These are phyloP conservation scores for Ramichloridium luteum DNA, from an alignment of 2,329 filamentous ascomycete genomes.

Conservation along the genomic window DNA sequence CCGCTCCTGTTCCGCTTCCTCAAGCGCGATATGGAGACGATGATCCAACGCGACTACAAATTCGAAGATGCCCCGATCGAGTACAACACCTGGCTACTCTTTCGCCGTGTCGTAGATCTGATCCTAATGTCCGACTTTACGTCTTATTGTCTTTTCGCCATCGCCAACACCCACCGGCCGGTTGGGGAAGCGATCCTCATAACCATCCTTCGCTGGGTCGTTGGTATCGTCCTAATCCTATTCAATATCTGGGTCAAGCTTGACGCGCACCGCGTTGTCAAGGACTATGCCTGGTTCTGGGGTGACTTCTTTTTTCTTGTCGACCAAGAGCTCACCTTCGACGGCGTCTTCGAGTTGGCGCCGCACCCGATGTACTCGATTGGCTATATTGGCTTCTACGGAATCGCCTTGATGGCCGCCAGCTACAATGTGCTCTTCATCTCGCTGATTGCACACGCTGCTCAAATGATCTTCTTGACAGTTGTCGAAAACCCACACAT, in stretches of 20 bases:
- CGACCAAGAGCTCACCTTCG: constrained; percentile 94
- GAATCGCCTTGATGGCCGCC: constrained; percentile 93
- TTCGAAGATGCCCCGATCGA: constrained; percentile 89
- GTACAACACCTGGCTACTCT: constrained; percentile 98
- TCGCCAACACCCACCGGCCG: constrained; percentile 71
- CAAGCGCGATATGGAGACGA: constrained; percentile 83
- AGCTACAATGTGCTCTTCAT: constrained; percentile 97
- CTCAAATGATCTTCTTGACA: constrained; percentile 85
- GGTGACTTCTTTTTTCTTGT: constrained; percentile 98
- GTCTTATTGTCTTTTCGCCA: constrained; percentile 90
- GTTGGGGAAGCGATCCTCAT: constrained; percentile 57
- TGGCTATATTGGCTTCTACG: constrained; percentile 94
- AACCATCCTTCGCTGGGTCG: constrained; percentile 61
- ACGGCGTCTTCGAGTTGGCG: constrained; percentile 97
- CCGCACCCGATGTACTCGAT: constrained; percentile 99
- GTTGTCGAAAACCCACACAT: constrained; percentile 95
- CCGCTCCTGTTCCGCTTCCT: constrained; percentile 73
- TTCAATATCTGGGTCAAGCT: constrained; percentile 99
- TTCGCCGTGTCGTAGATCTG: constrained; percentile 86
- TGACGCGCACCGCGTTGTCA: constrained; percentile 93
- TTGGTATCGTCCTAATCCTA: constrained; percentile 65
- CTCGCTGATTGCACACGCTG: constrained; percentile 84
- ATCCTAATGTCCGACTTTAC: constrained; percentile 98
- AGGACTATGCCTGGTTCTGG: constrained; percentile 99
- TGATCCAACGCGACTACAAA: constrained; percentile 85